Base-by-base conservation (phyloP, 768 basidiomycete genomes). In the Saitozyma sp. region DNA sequence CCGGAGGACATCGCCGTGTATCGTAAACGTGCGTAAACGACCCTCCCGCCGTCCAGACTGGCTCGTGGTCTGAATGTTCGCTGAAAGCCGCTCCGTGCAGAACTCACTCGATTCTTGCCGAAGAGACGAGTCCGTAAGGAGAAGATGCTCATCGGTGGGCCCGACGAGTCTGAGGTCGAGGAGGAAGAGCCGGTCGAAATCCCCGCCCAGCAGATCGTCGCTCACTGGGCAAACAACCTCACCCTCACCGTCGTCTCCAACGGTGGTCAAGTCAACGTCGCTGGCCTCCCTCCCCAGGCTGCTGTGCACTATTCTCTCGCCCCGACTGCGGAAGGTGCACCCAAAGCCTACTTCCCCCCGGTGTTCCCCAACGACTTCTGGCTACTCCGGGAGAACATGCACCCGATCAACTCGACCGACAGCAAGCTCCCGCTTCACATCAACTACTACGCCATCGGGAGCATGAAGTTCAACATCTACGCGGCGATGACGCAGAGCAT, bases 331-430 rank as follows among this genome's bases (percentile, higher is more conserved):
- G 88, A 88, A 5, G 84, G 83, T 3, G 89, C 86, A 3, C 86
- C 83, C 65, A 43, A 45, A 17, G 61, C 50, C 10, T 92, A 94
- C 84, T 89, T 87, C 71, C 95, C 95, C 9, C 87, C 94, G 62
- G 76, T 97, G 43, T 98, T 89, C 79, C 86, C 91, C 13, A 98
- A 98, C 75, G 92, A 96, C 74, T 97, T 97, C 80, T 97, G 95
- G 92, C 85, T 89, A 65, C 73, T 83, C 38, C 86, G 87, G 45
- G 88, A 89, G 48, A 88, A 93, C 63, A 88, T 91, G 69, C 77
- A 86, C 60, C 89, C 93, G 70, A 84, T 98, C 78, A 97, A 97
- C 78, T 78, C 83, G n/a, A 91, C 91, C 1, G 91, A 90, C 4
- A 83, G 86, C 9, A 83, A 77, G 9, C 81, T 97, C 0, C 92